These are phyloP conservation scores for Alternaria triticina DNA, from an alignment of 2,329 filamentous ascomycete genomes.

Conservation along the genomic window DNA sequence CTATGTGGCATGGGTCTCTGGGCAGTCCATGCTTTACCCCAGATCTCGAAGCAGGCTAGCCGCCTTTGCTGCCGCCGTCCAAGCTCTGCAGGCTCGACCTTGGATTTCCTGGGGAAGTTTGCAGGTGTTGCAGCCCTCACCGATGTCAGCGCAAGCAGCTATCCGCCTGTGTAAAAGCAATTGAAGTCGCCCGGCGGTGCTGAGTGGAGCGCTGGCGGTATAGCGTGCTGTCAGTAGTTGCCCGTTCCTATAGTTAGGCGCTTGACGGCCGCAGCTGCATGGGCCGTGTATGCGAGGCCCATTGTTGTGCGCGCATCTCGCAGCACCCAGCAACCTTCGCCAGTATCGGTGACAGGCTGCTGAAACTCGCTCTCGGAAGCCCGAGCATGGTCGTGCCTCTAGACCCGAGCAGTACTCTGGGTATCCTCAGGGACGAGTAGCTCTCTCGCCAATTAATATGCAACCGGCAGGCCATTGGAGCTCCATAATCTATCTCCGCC, in stretches of 20 bases:
- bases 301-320: conserved; percentile 26
- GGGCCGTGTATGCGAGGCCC: conserved; percentile 25
- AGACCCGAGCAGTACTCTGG: conserved; percentile 11
- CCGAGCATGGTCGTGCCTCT: conserved; percentile 3
- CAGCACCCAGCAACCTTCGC: conserved; percentile 23
- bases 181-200: not conserved
- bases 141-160: conserved; percentile 8
- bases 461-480: conserved; percentile 18
- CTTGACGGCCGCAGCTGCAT: conserved; percentile 24
- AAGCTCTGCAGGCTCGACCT: conserved; percentile 16
- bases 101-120: conserved; percentile 16
- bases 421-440: conserved; percentile 22
- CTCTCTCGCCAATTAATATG: conserved; percentile 25
- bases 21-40: conserved; percentile 21
- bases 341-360: conserved; percentile 23
- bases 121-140: conserved; percentile 2
- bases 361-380: conserved; percentile 36
- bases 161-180: not conserved
- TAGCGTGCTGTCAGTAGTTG: conserved; percentile 27
- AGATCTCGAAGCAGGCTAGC: conserved; percentile 19
- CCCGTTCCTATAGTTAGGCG: conserved; percentile 30
- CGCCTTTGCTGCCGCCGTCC: conserved; percentile 11
- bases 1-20: conserved; percentile 11
- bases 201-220: conserved; percentile 8
- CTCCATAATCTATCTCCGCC: conserved; percentile 22